These are phyloP conservation scores for Phytophthora constricta DNA, from an alignment of 352 stramenopile genomes.

Conservation along the genomic window DNA sequence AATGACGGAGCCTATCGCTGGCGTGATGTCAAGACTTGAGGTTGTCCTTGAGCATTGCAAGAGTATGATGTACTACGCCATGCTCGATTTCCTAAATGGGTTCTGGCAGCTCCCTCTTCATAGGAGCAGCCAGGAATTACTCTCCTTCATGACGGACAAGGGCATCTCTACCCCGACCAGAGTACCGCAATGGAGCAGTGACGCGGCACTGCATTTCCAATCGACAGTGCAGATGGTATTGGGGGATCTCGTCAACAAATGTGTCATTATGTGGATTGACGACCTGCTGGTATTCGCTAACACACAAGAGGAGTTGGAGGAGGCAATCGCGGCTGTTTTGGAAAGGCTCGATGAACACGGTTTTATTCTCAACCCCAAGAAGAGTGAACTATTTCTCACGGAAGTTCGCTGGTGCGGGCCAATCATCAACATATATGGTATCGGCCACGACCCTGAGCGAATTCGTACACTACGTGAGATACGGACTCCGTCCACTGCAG, in stretches of 20 bases:
- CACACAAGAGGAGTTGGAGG: constrained; percentile 10
- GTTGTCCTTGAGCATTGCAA: background rate
- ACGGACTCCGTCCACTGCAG: constrained; percentile 2
- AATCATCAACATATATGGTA: constrained; percentile 12
- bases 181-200: constrained; percentile 11
- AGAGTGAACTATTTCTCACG: constrained; percentile 15
- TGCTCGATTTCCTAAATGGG: constrained; percentile 29
- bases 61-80: background rate
- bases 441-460: constrained; percentile 14
- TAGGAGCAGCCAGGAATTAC: constrained; percentile 14
- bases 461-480: constrained; percentile 12
- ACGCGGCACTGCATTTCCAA: constrained; percentile 22
- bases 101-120: constrained; percentile 35
- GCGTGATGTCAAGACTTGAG: constrained; percentile 28
- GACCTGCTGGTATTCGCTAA: constrained; percentile 27
- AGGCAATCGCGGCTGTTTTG: constrained; percentile 18
- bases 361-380: constrained; percentile 25
- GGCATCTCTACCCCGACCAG: constrained; percentile 21
- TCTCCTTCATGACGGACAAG: constrained; percentile 34
- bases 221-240: constrained; percentile 14
- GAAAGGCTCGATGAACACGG: background rate
- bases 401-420: constrained; percentile 23
- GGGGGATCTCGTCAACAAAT: constrained; percentile 4
- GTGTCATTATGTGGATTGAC: constrained; percentile 35
- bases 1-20: constrained; percentile 17